Evolutionary conservation across 768 basidiomycete species (phyloP).

Genomic region (Suillus sp.): DNA sequence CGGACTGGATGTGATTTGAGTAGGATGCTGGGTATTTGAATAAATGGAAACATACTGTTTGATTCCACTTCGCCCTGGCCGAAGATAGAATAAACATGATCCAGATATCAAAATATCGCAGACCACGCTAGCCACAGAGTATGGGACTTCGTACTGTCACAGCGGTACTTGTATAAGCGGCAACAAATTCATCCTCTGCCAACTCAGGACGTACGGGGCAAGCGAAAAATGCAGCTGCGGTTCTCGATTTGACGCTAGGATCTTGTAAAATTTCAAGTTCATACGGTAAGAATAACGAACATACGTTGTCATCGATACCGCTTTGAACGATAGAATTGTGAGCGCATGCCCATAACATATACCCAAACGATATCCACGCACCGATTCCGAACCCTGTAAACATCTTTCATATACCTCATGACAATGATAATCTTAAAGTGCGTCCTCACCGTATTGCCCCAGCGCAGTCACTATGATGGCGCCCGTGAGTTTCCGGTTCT

Average conservation of each 20-base stretch:
- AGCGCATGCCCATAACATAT: neutral
- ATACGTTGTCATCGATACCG: neutral
- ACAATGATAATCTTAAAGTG: neutral
- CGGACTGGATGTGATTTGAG: neutral
- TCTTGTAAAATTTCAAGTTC: neutral
- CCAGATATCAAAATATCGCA: constrained; percentile 23
- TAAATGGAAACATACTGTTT: constrained; percentile 10
- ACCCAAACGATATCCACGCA: neutral
- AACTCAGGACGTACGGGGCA: neutral
- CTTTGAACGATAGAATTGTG: neutral
- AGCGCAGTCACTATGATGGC: neutral
- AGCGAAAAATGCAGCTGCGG: neutral
- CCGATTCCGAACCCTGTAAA: neutral
- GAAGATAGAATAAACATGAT: constrained; percentile 26
- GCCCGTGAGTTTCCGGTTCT: neutral
- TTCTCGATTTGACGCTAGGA: neutral
- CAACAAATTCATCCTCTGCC: neutral
- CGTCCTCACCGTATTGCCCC: neutral
- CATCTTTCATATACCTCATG: neutral
- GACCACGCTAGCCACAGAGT: constrained; percentile 30
- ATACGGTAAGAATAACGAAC: neutral
- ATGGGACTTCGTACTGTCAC: neutral
- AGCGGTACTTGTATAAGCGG: neutral
- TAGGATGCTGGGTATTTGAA: neutral
- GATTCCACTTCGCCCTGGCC: constrained; percentile 17